phyloP scores from a whole-genome alignment of 176 grass and related monocot species.

The Poa annua region DNA sequence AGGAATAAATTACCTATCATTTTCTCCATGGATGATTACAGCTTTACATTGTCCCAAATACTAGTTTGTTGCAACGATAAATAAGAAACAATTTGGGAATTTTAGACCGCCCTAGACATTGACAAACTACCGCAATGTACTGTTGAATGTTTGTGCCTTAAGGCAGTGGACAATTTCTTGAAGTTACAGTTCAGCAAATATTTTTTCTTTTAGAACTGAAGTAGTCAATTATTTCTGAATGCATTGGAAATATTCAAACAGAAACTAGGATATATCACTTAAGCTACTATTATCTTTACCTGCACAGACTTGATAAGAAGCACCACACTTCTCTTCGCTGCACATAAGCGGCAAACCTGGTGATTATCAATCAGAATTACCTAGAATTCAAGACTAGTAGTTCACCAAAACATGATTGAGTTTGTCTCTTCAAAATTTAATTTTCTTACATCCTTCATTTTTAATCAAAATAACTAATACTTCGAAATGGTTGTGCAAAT shows the following conservation, averaged over 20 bases:
- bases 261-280: slow-evolving; percentile 16
- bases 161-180: background rate
- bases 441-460: background rate
- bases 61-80: background rate
- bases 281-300: slow-evolving; percentile 56
- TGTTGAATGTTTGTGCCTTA: background rate
- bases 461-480: slow-evolving; percentile 27
- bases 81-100: slow-evolving; percentile 6
- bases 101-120: background rate
- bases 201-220: too few species aligned
- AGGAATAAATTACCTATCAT: background rate
- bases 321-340: slow-evolving; percentile 91
- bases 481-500: background rate
- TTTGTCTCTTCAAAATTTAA: slow-evolving; percentile 28
- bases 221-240: slow-evolving; percentile 5
- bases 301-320: slow-evolving; percentile 96
- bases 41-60: slow-evolving; percentile 19
- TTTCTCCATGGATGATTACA: slow-evolving; percentile 18
- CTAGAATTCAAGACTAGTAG: background rate
- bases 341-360: slow-evolving; percentile 95
- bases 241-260: slow-evolving; percentile 12
- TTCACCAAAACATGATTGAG: slow-evolving; percentile 28
- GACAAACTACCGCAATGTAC: slow-evolving; percentile 4
- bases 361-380: slow-evolving; percentile 28
- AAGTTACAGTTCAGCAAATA: background rate